Evolutionary conservation across 2,329 filamentous ascomycete species (phyloP).

Genomic region (Thermothelomyces thermophilus): DNA sequence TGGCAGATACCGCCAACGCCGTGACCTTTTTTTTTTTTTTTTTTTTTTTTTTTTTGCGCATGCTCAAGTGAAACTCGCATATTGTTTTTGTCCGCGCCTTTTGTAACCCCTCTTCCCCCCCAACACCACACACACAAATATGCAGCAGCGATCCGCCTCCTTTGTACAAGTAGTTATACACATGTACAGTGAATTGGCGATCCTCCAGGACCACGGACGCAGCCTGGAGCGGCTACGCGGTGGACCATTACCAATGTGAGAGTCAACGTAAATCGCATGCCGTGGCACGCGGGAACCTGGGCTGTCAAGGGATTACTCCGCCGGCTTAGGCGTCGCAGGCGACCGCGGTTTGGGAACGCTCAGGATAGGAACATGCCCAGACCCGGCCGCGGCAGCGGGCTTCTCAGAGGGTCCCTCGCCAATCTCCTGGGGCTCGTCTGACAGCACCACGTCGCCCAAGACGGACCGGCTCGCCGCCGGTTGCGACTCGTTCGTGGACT

Average conservation of each 20-base stretch:
- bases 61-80: neutral
- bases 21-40: neutral
- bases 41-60: too few species aligned
- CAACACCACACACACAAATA: neutral
- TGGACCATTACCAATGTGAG: neutral
- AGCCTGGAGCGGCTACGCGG: neutral
- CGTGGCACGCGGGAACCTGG: neutral
- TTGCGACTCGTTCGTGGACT: neutral
- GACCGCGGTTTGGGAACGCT: conserved; percentile 23
- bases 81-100: too few species aligned
- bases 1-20: conserved; percentile 2
- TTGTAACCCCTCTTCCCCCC: too few species aligned
- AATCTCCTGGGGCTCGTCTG: conserved; percentile 34
- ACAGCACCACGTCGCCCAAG: conserved; percentile 22
- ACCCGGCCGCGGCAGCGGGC: neutral
- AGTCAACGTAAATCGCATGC: too few species aligned
- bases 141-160: neutral
- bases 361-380: conserved; percentile 22
- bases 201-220: neutral
- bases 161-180: conserved; percentile 13
- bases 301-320: neutral
- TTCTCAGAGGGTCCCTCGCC: conserved; percentile 16
- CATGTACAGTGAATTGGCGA: neutral
- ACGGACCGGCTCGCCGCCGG: conserved; percentile 12
- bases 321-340: conserved; percentile 4